Conservation (phyloP, 352 stramenopile species). For the Globisporangium emineosum region DNA sequence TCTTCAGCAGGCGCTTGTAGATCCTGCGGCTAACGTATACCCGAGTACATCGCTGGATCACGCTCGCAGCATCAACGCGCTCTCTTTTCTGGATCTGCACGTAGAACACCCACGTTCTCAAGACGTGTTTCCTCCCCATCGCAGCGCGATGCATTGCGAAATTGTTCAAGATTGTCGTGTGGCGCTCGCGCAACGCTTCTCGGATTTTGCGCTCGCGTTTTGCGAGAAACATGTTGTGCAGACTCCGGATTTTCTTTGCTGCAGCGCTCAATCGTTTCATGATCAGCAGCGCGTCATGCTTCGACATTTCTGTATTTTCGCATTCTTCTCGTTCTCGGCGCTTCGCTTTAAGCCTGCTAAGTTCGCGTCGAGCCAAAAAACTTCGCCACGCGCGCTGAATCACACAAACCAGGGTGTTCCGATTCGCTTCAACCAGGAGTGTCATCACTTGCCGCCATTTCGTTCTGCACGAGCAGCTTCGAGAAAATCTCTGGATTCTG, state of each 20-base stretch:
- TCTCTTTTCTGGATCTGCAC: slow-evolving; percentile 31
- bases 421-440: slow-evolving; percentile 29
- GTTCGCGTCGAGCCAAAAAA: slow-evolving; percentile 21
- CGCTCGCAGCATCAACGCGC: slow-evolving; percentile 23
- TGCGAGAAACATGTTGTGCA: slow-evolving; percentile 37
- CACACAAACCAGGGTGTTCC: slow-evolving; percentile 22
- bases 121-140: slow-evolving; percentile 23
- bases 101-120: slow-evolving; percentile 40
- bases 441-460: slow-evolving; percentile 18
- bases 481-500: slow-evolving; percentile 30
- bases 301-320: slow-evolving; percentile 37
- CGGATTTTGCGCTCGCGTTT: slow-evolving; percentile 34
- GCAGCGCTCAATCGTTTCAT: slow-evolving; percentile 32
- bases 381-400: slow-evolving; percentile 55
- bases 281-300: slow-evolving; percentile 43
- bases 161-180: slow-evolving; percentile 31
- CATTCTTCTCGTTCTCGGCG: slow-evolving; percentile 30
- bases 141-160: slow-evolving; percentile 34
- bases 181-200: slow-evolving; percentile 34
- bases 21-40: slow-evolving; percentile 32
- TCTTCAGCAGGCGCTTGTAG: slow-evolving; percentile 34
- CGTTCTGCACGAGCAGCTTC: slow-evolving; percentile 19
- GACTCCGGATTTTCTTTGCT: slow-evolving; percentile 46
- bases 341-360: slow-evolving; percentile 23
- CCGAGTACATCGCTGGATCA: slow-evolving; percentile 42